Percentiles rank a stretch among this genome's conserved stretches.
Conservation (phyloP, 345 rosid species). For the Eucalyptus regnans region DNA sequence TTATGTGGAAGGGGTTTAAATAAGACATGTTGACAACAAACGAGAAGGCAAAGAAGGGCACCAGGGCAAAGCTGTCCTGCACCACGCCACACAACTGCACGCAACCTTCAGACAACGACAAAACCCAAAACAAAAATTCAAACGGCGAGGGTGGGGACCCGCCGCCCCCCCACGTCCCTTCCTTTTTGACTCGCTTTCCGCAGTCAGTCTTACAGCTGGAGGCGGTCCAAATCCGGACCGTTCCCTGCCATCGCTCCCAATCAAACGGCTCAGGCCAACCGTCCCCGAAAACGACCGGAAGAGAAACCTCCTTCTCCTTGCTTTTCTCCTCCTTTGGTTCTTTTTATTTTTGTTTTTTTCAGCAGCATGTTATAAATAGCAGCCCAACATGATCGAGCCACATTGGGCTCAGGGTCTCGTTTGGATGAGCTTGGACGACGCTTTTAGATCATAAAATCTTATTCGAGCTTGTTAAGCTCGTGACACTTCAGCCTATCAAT, state of each 20-base stretch:
- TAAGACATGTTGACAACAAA: not conserved
- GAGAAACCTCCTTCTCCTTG: not conserved
- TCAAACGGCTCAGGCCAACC: not conserved
- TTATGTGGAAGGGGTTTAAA: not conserved
- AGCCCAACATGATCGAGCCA: not conserved
- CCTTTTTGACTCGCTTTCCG: not conserved
- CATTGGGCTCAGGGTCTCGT: not conserved
- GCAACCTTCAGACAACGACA: not conserved
- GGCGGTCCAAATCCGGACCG: not conserved
- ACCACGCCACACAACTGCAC: not conserved
- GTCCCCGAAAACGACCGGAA: not conserved
- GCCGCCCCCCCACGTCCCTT: not conserved
- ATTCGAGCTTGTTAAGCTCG: not conserved
- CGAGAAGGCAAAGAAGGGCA: not conserved
- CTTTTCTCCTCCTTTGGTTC: not conserved
- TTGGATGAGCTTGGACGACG: not conserved
- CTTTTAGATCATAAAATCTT: not conserved
- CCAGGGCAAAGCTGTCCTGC: not conserved
- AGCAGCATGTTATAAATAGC: not conserved
- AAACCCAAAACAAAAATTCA: not conserved
- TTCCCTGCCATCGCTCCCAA: not conserved
- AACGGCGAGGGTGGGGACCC: not conserved
- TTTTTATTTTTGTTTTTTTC: not conserved
- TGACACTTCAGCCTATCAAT: rapidly evolving
- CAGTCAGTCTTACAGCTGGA: not conserved